Evolutionary conservation across 1,284 basidiomycete genomes (phyloP).

Genomic region (Apiotrichum sp.): DNA sequence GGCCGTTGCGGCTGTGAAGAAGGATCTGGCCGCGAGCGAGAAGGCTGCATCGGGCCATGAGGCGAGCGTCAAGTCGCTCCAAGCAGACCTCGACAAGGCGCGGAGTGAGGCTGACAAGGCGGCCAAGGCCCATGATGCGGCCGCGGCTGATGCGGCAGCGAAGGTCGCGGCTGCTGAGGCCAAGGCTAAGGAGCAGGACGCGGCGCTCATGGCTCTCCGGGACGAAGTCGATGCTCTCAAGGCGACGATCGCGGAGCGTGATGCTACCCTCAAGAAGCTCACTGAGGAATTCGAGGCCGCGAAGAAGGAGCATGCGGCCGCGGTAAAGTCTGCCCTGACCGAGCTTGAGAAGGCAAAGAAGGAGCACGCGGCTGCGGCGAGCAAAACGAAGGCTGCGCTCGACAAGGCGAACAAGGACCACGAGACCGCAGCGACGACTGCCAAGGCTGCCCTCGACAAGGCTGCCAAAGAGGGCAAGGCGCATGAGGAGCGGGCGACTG

Average conservation of each 20-base stretch:
- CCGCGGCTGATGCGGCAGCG: not conserved
- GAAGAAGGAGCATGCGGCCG: slow-evolving; percentile 2
- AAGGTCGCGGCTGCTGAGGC: not conserved
- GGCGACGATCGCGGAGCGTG: not conserved
- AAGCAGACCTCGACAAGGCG: slow-evolving; percentile 5
- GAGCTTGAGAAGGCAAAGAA: slow-evolving; percentile 8
- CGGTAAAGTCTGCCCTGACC: not conserved
- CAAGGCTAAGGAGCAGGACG: slow-evolving; percentile 1
- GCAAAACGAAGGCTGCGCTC: not conserved
- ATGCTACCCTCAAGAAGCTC: not conserved
- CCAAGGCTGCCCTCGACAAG: not conserved
- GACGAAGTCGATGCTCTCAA: not conserved
- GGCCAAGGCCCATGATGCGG: not conserved
- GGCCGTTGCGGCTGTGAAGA: not conserved
- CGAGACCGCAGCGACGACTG: not conserved
- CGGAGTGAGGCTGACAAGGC: not conserved
- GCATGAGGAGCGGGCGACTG: not conserved
- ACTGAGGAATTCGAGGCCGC: slow-evolving; percentile 1
- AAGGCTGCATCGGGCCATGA: slow-evolving; percentile 6
- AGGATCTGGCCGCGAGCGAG: slow-evolving; percentile 3
- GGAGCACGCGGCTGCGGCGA: not conserved
- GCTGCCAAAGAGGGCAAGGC: not conserved
- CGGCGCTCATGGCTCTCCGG: not conserved
- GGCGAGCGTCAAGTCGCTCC: not conserved
- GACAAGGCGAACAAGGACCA: not conserved